Evolutionary conservation across 179 eudicot genomes (phyloP), one percentile per base, ranked within the genome.

Genomic region (Patellifolia procumbens): DNA sequence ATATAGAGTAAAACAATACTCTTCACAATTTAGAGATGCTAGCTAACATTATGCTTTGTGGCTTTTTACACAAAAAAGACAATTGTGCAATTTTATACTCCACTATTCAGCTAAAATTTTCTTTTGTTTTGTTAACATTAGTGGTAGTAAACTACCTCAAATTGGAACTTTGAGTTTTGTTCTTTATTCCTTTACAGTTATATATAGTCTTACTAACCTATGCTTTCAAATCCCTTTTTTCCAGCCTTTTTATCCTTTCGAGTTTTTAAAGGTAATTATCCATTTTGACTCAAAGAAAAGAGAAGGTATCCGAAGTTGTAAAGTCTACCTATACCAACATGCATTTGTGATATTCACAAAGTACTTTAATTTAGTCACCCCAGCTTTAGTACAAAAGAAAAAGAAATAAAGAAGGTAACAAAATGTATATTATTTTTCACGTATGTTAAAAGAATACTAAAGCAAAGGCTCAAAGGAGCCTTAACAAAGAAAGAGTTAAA

Each of bases 241-340:
- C 53, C 78, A 55, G 76, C 59, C 70, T 81, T 49, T 72, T 55
- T 61, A 19, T 60, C 52, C 32, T 72, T 65, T 52, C n/a, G 49
- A 77, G 64, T 73, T 60, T 81, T 75, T 70, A 71, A 73, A 77
- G 73, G 71, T 43, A 81, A 60, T 78, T 76, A 82, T 74, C 85
- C 81, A 82, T 70, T 82, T 82, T 78, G 85, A 78, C 81, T 62
- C 72, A 43, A 56, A 51, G 51, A 79, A 74, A 73, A 66, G 51
- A 49, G 34, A 37, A 55, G 78, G 83, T 64, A 81, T 81, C 83
- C 83, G 42, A 81, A 81, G 83, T 72, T 81, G 68, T 81, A 76
- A 76, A 79, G 79, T 74, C 74, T 56, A 56, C 74, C 52, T 66
- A 76, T 39, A 22, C 63, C n/a, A 66, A 72, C 75, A 71, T 68